These are phyloP conservation scores for Sugiyamaella sp. DNA, from an alignment of 1,139 yeast species.

Conservation along the genomic window DNA sequence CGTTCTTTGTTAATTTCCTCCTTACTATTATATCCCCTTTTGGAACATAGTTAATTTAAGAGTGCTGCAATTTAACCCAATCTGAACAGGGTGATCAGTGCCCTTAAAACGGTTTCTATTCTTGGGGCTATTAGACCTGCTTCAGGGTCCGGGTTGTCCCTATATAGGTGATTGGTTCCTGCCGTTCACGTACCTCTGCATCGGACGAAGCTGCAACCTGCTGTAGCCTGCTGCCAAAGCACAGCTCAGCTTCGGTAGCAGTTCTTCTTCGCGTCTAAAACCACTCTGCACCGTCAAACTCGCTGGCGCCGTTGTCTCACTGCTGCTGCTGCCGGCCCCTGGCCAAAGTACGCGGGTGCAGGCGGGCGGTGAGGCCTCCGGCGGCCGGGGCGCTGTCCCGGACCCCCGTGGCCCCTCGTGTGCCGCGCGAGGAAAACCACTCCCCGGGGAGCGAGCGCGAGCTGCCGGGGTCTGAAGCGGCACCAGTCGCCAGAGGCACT, in stretches of 20 bases:
- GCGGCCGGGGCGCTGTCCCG: too few species aligned
- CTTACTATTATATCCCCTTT: neutral
- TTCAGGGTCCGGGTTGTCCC: neutral
- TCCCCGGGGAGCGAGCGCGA: too few species aligned
- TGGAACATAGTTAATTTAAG: neutral
- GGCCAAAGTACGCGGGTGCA: too few species aligned
- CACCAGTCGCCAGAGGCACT: neutral
- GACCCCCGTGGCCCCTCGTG: too few species aligned
- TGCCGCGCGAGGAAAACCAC: too few species aligned
- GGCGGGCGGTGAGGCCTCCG: too few species aligned
- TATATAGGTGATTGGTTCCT: neutral
- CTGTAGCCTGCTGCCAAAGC: neutral
- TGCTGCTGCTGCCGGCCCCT: too few species aligned
- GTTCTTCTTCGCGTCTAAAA: too few species aligned
- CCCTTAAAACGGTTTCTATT: constrained; percentile 1
- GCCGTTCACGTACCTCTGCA: neutral
- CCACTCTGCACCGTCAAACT: too few species aligned
- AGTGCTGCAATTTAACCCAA: neutral
- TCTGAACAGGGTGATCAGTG: neutral
- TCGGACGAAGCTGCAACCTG: neutral
- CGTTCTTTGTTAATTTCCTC: neutral
- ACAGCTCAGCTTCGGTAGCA: too few species aligned
- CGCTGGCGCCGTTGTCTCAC: too few species aligned
- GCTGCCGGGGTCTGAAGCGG: neutral
- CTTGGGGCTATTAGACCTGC: neutral